Base-by-base conservation (phyloP, 106 monocot genomes). In the Dendrobium nobile region DNA sequence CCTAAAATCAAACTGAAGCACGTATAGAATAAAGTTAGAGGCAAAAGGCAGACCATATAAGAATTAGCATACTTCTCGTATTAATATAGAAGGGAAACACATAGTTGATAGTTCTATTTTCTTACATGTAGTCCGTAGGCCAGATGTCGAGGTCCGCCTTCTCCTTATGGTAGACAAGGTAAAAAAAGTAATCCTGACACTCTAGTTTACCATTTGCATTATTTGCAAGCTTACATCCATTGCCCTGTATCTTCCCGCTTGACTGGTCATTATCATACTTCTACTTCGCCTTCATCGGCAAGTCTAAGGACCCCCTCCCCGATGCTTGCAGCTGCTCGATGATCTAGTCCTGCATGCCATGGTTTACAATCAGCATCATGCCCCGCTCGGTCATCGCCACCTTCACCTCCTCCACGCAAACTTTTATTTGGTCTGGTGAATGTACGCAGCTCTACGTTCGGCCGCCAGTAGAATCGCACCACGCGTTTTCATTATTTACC, bases 131-230 rank as follows among this genome's bases (percentile, higher is more conserved):
- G 47, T 93, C 84, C 0, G 78, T 20, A 1, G 93, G 93, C 93
- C 96, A 96, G 11, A 90, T 59, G 24, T 88, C 84, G 73, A 86
- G n/a, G 59, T 93, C 86, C 7, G 82, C 80, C 85, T 85, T 90
- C 48, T 90, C 82, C 26, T 83, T 73, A 0, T 91, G 96, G 84
- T 87, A 90, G 43, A 91, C 79, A 61, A 96, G 88, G 79, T 96
- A 93, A 70, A 96, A 96, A 84, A 88, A 93, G 91, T 96, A 96
- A 81, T 96, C 96, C 84, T 91, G 84, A 93, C 96, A 96, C 87
- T 93, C 93, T 0, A 89, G 87, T 79, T 75, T 72, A 77, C 96
- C 96, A 56, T 88, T 86, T 0, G 75, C 84, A 77, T 86, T 96
- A 61, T 91, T 90, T 4, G 93, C 96, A 20, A 96, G 87, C 85